These are phyloP conservation scores for Cenchrus purpureus DNA, from an alignment of 176 grass and related monocot genomes.

Conservation along the genomic window DNA sequence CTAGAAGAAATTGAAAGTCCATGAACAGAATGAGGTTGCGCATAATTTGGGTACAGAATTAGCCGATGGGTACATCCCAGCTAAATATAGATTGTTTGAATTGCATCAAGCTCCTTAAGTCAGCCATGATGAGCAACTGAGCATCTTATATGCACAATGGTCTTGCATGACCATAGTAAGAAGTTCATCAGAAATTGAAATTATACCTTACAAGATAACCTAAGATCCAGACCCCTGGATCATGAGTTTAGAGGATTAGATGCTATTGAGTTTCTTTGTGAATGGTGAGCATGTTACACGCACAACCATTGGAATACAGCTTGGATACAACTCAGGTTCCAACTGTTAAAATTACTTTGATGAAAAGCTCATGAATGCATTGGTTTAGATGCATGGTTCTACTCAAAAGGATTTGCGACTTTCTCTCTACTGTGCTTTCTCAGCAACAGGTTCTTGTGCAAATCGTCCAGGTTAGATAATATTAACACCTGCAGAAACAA, in stretches of 20 bases:
- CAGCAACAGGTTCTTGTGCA: background rate
- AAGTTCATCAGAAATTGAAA: no score
- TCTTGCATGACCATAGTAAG: no score
- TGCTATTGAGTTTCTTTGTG: background rate
- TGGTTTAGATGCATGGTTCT: background rate
- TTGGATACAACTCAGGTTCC: background rate
- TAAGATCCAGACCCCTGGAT: no score
- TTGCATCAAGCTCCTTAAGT: no score
- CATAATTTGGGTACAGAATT: background rate
- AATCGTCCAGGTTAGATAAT: background rate
- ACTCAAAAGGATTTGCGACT: slow-evolving; percentile 4
- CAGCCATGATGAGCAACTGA: no score
- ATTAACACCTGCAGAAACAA: slow-evolving; percentile 1
- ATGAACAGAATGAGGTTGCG: background rate
- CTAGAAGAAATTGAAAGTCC: background rate
- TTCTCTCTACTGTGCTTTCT: background rate
- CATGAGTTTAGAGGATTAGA: no score
- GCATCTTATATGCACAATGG: no score
- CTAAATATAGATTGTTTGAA: background rate
- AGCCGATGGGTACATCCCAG: background rate
- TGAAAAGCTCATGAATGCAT: background rate
- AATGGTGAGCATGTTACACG: background rate
- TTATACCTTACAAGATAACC: no score
- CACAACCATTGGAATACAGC: background rate
- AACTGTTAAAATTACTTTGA: background rate